phyloP scores from a whole-genome alignment of 371 early-diverging fungal genomes.

The Funneliformis caledonium region DNA sequence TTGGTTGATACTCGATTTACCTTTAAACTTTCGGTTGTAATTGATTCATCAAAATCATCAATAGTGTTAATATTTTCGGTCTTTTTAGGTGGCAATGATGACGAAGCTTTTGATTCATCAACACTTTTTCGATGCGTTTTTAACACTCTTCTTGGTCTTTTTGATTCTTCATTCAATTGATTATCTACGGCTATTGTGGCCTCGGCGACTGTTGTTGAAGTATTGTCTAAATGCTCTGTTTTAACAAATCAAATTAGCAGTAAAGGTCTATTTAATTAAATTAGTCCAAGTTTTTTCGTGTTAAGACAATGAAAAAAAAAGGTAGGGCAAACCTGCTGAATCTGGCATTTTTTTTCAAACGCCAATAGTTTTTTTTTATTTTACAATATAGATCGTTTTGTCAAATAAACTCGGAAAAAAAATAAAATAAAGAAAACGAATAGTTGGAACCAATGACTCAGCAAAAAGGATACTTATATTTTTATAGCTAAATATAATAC shows the following conservation, averaged over 20 bases:
- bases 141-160: conserved; percentile 25
- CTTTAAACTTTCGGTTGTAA: conserved; percentile 32
- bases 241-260: background rate
- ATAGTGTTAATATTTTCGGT: conserved; percentile 22
- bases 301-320: background rate
- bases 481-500: background rate
- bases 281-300: background rate
- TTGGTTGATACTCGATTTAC: background rate
- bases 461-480: background rate
- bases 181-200: background rate
- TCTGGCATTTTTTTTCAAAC: background rate
- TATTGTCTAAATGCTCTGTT: background rate
- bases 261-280: background rate
- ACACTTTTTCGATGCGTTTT: conserved; percentile 27
- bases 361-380: background rate
- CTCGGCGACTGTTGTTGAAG: background rate
- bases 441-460: no score
- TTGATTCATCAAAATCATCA: conserved; percentile 28
- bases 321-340: background rate
- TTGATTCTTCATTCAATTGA: background rate
- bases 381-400: background rate
- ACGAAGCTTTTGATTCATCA: conserved; percentile 31
- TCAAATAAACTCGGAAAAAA: background rate
- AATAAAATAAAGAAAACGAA: no score
- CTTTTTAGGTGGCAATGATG: conserved; percentile 22